These are phyloP conservation scores for Scheffersomyces amazonensis DNA, from an alignment of 805 yeast genomes.

Conservation along the genomic window DNA sequence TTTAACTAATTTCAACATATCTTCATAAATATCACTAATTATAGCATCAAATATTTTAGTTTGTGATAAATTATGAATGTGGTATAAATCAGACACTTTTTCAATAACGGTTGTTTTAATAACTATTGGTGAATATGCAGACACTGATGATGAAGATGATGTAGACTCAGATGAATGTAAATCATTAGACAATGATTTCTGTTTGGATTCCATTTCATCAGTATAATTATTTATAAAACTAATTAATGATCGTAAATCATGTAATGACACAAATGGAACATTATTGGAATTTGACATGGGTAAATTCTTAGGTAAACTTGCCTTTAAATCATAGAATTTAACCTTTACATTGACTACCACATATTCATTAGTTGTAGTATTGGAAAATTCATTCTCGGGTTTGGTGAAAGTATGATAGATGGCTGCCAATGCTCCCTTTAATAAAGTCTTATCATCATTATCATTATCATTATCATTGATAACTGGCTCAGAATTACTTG, in stretches of 20 bases:
- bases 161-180: background rate
- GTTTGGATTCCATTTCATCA: background rate
- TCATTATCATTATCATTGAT: conserved; percentile 2
- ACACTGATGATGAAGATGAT: background rate
- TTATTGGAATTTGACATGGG: conserved; percentile 47
- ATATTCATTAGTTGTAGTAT: conserved; percentile 33
- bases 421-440: conserved; percentile 40
- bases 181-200: background rate
- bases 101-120: conserved; percentile 41
- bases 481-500: background rate
- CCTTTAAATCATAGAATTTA: conserved; percentile 60
- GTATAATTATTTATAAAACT: conserved; percentile 49
- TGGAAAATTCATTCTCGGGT: conserved; percentile 7
- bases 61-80: conserved; percentile 33
- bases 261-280: conserved; percentile 54
- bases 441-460: conserved; percentile 22
- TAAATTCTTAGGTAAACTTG: conserved; percentile 49
- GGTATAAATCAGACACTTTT: conserved; percentile 35
- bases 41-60: conserved; percentile 50
- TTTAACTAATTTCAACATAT: conserved; percentile 50
- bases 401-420: conserved; percentile 37
- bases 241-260: conserved; percentile 59
- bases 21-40: conserved; percentile 57
- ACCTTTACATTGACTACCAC: conserved; percentile 67
- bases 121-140: conserved; percentile 22